phyloP scores from a whole-genome alignment of 352 stramenopile genomes.

The Saprolegnia parasitica region DNA sequence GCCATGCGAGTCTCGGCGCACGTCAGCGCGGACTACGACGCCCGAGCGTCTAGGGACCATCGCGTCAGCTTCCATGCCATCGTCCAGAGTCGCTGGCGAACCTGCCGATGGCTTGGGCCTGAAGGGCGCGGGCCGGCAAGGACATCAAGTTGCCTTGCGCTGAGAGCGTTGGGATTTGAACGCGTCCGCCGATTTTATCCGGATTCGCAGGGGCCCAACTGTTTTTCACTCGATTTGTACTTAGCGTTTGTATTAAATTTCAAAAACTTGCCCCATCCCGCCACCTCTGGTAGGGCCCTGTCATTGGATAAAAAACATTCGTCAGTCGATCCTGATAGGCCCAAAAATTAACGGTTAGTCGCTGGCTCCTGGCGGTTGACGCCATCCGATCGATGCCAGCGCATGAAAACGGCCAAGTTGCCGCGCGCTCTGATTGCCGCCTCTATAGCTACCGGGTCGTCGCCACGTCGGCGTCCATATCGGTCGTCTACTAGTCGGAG shows the following conservation, averaged over 20 bases:
- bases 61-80: not conserved
- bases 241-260: not conserved
- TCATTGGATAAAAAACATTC: not conserved
- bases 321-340: no score
- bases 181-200: not conserved
- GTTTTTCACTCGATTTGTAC: not conserved
- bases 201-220: not conserved
- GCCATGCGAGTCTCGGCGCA: conserved; percentile 68
- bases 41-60: conserved; percentile 39
- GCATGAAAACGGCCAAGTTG: no score
- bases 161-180: not conserved
- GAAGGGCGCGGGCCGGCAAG: not conserved
- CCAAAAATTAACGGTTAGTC: not conserved
- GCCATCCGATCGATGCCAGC: no score
- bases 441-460: no score
- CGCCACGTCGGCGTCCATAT: no score
- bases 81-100: not conserved
- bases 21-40: conserved; percentile 54
- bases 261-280: not conserved
- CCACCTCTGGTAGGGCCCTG: not conserved
- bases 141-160: not conserved
- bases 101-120: conserved; percentile 1
- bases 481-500: no score
- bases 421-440: no score
- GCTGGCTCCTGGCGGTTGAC: no score